A percentile compares a stretch with the other conserved stretches of the same genome.
Evolutionary conservation across 139 green algal genomes (phyloP).

Genomic region (Tetradesmus obliquus): DNA sequence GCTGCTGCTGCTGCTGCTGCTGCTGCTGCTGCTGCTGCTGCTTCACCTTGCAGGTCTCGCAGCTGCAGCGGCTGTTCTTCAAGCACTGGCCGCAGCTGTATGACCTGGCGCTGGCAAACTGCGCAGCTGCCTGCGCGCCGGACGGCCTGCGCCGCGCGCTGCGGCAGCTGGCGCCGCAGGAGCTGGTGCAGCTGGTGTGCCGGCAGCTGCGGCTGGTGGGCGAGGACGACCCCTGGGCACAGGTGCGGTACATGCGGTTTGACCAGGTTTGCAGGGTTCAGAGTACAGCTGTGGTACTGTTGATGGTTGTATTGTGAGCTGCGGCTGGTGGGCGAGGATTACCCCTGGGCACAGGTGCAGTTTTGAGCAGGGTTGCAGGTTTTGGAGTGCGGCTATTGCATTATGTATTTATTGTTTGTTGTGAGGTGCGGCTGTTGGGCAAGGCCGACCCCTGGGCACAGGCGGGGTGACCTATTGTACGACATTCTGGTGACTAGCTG

Average conservation of each 20-base stretch:
- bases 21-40: neutral
- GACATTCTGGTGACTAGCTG: too few relatives aligned
- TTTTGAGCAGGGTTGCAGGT: too few relatives aligned
- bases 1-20: neutral
- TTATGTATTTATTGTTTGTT: too few relatives aligned
- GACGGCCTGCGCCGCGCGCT: slow-evolving; percentile 67
- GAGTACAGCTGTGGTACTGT: neutral
- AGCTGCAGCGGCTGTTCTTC: slow-evolving; percentile 94
- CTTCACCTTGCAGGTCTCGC: slow-evolving; percentile 61
- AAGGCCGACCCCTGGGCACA: too few relatives aligned
- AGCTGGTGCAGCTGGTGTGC: slow-evolving; percentile 80
- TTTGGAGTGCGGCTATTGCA: too few relatives aligned
- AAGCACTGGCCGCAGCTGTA: slow-evolving; percentile 81
- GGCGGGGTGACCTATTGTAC: too few relatives aligned
- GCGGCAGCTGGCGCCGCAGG: slow-evolving; percentile 66
- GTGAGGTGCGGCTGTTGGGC: too few relatives aligned
- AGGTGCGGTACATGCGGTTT: slow-evolving; percentile 7
- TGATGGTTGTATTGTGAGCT: neutral
- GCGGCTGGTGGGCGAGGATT: slow-evolving; percentile 75
- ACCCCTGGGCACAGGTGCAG: slow-evolving; percentile 71
- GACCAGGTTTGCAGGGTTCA: neutral
- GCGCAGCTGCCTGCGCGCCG: slow-evolving; percentile 80
- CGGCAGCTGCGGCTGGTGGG: slow-evolving; percentile 87
- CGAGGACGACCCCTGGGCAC: slow-evolving; percentile 79
- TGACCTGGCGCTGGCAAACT: slow-evolving; percentile 87